phyloP scores from a whole-genome alignment of 208 protist genomes.

The Endotrypanum monterogeii region DNA sequence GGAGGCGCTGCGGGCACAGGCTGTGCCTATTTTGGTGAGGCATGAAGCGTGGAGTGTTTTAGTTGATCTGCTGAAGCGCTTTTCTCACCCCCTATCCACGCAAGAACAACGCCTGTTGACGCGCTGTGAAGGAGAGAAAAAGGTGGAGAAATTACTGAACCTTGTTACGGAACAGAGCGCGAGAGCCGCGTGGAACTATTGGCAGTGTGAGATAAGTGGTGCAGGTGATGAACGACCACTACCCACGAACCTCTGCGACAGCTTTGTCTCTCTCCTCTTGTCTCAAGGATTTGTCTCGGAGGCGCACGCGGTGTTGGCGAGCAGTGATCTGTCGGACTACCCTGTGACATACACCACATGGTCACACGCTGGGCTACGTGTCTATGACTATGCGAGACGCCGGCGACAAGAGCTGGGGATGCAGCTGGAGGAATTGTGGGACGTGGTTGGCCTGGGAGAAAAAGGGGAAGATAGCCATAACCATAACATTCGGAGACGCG shows the following conservation, averaged over 20 bases:
- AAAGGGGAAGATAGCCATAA: not conserved
- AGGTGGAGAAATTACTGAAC: constrained; percentile 1
- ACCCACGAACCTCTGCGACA: constrained; percentile 6
- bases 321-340: not conserved
- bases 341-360: not conserved
- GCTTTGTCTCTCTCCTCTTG: constrained; percentile 22
- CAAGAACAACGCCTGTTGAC: constrained; percentile 11
- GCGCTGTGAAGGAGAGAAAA: constrained; percentile 3
- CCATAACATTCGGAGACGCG: constrained; percentile 14
- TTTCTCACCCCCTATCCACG: constrained; percentile 19
- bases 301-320: constrained; percentile 7
- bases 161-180: constrained; percentile 6
- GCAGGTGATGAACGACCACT: not conserved
- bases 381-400: constrained; percentile 8
- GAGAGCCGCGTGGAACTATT: constrained; percentile 9
- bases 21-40: constrained; percentile 12
- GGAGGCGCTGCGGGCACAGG: constrained; percentile 24
- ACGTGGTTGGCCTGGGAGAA: constrained; percentile 8
- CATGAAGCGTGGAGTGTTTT: constrained; percentile 15
- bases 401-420: not conserved
- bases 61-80: constrained; percentile 8
- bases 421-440: constrained; percentile 20
- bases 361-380: constrained; percentile 8
- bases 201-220: not conserved
- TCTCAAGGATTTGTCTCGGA: constrained; percentile 7